Conservation (phyloP, 768 basidiomycete genomes). For the Suillus hirtellus region DNA sequence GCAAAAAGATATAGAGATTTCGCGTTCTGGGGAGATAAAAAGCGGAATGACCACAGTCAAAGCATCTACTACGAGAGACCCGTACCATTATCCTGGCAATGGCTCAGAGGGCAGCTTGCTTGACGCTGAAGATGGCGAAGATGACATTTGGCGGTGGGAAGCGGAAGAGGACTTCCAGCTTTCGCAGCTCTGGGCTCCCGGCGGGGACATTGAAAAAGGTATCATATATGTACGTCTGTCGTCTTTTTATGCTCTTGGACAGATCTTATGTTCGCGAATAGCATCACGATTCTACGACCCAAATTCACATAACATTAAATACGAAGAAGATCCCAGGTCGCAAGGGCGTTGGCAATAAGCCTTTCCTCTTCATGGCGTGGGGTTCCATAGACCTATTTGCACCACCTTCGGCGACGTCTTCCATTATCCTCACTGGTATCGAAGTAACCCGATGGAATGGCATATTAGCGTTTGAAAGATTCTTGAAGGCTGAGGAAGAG, state of each 20-base stretch:
- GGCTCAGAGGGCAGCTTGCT: slow-evolving; percentile 34
- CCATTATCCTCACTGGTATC: slow-evolving; percentile 19
- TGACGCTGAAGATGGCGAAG: slow-evolving; percentile 34
- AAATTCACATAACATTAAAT: slow-evolving; percentile 67
- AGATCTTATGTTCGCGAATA: slow-evolving; percentile 24
- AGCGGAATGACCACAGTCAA: slow-evolving; percentile 47
- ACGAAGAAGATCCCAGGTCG: slow-evolving; percentile 50
- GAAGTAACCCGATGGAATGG: slow-evolving; percentile 33
- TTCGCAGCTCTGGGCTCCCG: slow-evolving; percentile 55
- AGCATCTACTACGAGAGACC: slow-evolving; percentile 54
- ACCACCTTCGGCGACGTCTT: slow-evolving; percentile 21
- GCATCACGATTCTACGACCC: slow-evolving; percentile 53
- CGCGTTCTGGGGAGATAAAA: slow-evolving; percentile 56
- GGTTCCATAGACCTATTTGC: slow-evolving; percentile 36
- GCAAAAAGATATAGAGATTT: slow-evolving; percentile 45
- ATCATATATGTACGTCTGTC: slow-evolving; percentile 60
- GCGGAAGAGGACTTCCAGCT: slow-evolving; percentile 68
- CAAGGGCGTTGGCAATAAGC: slow-evolving; percentile 60
- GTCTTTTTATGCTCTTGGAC: not conserved
- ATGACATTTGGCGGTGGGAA: slow-evolving; percentile 64
- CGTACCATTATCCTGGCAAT: slow-evolving; percentile 45
- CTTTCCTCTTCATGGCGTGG: slow-evolving; percentile 57
- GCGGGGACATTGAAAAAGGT: slow-evolving; percentile 42
- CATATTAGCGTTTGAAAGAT: slow-evolving; percentile 29
- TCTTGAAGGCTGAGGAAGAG: slow-evolving; percentile 28